A percentile compares a stretch with the other conserved stretches of the same genome.
These are phyloP conservation scores for Beauveria rudraprayagi DNA, from an alignment of 2,329 filamentous ascomycete species.

Conservation along the genomic window DNA sequence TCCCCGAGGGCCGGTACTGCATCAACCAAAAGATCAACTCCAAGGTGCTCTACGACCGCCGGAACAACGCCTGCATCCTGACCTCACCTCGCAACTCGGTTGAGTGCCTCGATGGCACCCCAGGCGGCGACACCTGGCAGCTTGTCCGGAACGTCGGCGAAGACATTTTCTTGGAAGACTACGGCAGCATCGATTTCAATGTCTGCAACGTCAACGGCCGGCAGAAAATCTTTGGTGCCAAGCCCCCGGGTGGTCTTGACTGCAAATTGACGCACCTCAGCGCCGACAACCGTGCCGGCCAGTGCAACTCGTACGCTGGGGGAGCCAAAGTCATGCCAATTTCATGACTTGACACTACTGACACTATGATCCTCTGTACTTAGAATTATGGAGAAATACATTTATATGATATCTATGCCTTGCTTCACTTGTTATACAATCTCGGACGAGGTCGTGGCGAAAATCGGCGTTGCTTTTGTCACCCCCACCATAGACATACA, in stretches of 20 bases:
- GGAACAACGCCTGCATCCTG: constrained; percentile 27
- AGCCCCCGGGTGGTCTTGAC: not conserved
- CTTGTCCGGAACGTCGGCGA: not conserved
- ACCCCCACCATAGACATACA: too few species aligned
- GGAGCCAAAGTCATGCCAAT: too few species aligned
- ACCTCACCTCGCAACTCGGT: constrained; percentile 17
- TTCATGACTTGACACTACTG: too few species aligned
- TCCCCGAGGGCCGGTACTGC: constrained; percentile 24
- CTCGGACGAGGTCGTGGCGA: too few species aligned
- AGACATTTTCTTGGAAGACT: not conserved
- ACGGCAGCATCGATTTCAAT: not conserved
- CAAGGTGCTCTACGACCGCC: constrained; percentile 21
- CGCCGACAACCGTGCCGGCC: not conserved
- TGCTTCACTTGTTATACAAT: too few species aligned
- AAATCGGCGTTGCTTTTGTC: too few species aligned
- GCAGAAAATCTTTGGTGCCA: not conserved
- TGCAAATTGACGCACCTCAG: not conserved
- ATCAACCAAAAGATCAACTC: constrained; percentile 19
- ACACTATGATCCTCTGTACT: too few species aligned
- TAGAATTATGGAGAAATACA: too few species aligned
- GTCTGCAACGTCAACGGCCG: not conserved
- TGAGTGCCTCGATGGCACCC: constrained; percentile 26
- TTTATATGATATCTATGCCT: too few species aligned
- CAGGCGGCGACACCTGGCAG: constrained; percentile 17
- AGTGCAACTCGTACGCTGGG: not conserved